Percentiles rank a stretch among this genome's conserved stretches.
Conservation (phyloP, 495 filamentous ascomycete genomes). For the Neurospora pannonica region DNA sequence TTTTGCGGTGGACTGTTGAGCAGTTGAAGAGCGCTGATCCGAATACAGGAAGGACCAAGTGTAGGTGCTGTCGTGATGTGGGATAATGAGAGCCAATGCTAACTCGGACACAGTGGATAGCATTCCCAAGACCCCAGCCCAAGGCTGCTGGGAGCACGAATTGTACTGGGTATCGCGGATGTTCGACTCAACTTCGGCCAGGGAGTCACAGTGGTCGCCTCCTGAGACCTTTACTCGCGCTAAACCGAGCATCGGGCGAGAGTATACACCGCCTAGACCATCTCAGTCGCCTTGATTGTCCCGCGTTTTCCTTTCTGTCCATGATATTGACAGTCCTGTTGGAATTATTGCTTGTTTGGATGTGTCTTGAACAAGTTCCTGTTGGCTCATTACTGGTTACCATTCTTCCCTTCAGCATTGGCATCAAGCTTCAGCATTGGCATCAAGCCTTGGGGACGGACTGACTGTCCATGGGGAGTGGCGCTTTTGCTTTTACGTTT, state of each 20-base stretch:
- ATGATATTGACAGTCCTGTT: background rate
- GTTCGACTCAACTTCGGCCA: constrained; percentile 8
- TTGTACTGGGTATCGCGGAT: constrained; percentile 21
- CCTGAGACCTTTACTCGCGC: constrained; percentile 10
- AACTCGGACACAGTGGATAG: constrained; percentile 3
- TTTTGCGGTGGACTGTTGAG: constrained; percentile 7
- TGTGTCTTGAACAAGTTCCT: background rate
- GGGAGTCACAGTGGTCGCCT: constrained; percentile 9
- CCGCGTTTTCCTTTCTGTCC: background rate
- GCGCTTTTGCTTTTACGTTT: background rate
- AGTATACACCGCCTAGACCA: background rate
- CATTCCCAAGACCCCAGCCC: constrained; percentile 7
- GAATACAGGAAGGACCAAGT: background rate
- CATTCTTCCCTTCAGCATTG: background rate
- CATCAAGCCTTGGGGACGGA: background rate
- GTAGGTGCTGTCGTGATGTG: background rate
- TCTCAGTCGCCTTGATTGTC: background rate
- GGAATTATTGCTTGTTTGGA: background rate
- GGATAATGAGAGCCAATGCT: background rate
- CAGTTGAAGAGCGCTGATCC: constrained; percentile 3
- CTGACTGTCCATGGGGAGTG: background rate
- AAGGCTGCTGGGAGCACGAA: constrained; percentile 21
- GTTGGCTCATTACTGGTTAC: background rate
- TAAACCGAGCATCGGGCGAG: constrained; percentile 15
- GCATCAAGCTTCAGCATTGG: background rate